Base-by-base conservation (phyloP, 2,329 filamentous ascomycete genomes). In the Colletotrichum gloeosporioides region DNA sequence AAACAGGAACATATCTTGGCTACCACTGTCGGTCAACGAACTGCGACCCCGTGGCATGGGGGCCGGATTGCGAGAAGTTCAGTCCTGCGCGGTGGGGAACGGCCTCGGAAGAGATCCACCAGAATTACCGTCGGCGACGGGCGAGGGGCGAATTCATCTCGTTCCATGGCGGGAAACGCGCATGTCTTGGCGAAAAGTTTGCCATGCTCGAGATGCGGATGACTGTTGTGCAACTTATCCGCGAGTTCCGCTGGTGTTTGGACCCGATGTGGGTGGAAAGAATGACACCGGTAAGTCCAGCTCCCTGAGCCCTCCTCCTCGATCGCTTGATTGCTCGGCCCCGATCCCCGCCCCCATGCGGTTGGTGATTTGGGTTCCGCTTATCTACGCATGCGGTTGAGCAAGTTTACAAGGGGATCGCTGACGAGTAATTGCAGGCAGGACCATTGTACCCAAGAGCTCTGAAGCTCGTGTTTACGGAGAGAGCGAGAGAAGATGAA, bases 1-100 rank as follows among this genome's bases (percentile, higher is more conserved):
- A 27, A 2, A 77, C 78, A 61, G 83, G 83, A 6, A 86, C 84
- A 2, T 87, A 84, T 75, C 78, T 87, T 5, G 86, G 85, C 13
- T 87, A 85, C 78, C 85, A 86, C 74, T 82, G 84, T 27, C 86
- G 84, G 76, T 85, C 83, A 1, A 85, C 84, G 8, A 85, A 87
- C 69, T 82, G 83, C 12, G 83, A 86, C 70, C 78, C 81, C 66
- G 39, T 67, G 16, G 39, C 81, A 73, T 79, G 84, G 85, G 76
- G 83, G 75, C n/a, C 79, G 34, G 62, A 77, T 84, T 80, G 79
- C 84, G 81, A 85, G 16, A 77, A 81, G 4, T 88, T 87, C 78
- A 81, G 78, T 13, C 86, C 86, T 2, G 79, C 79, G 15, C 83
- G 86, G 15, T 88, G 86, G 85, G 85, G 85, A 8, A 63, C 15